Conservation (phyloP, 805 yeast species). For the Lachancea lanzarotensis region DNA sequence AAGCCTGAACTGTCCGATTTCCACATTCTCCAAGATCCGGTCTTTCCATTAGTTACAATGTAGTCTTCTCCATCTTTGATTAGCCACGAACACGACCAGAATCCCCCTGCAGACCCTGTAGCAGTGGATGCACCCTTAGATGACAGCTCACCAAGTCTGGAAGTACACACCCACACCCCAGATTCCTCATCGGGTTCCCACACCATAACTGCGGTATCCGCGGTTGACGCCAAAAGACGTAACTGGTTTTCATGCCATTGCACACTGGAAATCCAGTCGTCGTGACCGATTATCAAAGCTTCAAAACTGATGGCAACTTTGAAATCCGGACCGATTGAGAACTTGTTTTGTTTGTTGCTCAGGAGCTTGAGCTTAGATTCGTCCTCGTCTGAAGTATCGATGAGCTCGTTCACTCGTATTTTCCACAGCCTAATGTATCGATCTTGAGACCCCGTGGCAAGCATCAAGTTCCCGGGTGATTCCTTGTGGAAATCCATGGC, state of each 20-base stretch:
- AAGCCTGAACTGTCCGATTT: constrained; percentile 29
- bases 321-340: constrained; percentile 34
- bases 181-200: constrained; percentile 87
- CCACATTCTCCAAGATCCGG: constrained; percentile 92
- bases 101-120: constrained; percentile 85
- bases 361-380: constrained; percentile 44
- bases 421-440: constrained; percentile 89
- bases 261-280: constrained; percentile 89
- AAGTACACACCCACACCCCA: constrained; percentile 82
- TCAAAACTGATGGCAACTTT: constrained; percentile 69
- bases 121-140: constrained; percentile 98
- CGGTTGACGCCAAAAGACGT: constrained; percentile 73
- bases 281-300: constrained; percentile 95
- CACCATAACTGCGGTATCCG: constrained; percentile 87
- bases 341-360: constrained; percentile 67
- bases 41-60: constrained; percentile 77
- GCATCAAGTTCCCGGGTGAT: constrained; percentile 45
- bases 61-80: constrained; percentile 36
- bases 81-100: constrained; percentile 70
- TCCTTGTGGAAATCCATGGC: constrained; percentile 54
- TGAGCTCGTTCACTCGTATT: constrained; percentile 46
- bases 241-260: constrained; percentile 62
- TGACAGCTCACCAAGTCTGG: constrained; percentile 84
- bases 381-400: constrained; percentile 50
- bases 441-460: constrained; percentile 93